Percentiles rank a stretch among this genome's conserved stretches.
These are phyloP conservation scores for Capsicum chinense DNA, from an alignment of 257 asterid genomes.

Conservation along the genomic window DNA sequence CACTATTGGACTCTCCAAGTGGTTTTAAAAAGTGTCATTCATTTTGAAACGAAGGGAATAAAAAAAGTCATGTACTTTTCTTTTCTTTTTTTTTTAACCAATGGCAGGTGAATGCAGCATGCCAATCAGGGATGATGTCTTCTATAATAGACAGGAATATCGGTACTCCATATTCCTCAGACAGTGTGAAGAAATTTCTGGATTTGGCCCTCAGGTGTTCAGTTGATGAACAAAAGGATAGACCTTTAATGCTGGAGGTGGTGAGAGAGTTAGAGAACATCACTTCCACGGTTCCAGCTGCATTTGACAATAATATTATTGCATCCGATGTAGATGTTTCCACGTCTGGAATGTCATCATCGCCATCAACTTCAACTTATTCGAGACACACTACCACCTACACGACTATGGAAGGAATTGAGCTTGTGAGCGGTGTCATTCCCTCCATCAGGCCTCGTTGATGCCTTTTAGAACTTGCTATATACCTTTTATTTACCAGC, in stretches of 20 bases:
- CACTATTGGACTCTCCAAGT: neutral
- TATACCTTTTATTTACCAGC: neutral
- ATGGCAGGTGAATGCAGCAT: slow-evolving; percentile 33
- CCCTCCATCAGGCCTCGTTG: slow-evolving; percentile 42
- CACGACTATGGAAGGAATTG: slow-evolving; percentile 40
- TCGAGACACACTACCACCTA: slow-evolving; percentile 33
- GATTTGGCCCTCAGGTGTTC: slow-evolving; percentile 48
- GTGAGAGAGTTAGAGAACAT: slow-evolving; percentile 44
- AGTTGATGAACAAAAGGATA: slow-evolving; percentile 39
- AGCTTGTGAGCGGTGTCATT: slow-evolving; percentile 46
- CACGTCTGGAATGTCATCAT: slow-evolving; percentile 16
- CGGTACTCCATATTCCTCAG: slow-evolving; percentile 43
- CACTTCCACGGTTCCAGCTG: slow-evolving; percentile 40
- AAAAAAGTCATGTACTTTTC: neutral
- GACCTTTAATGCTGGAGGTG: slow-evolving; percentile 49
- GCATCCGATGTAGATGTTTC: slow-evolving; percentile 26
- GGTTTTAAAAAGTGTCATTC: neutral
- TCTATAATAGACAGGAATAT: slow-evolving; percentile 41
- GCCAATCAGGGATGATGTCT: slow-evolving; percentile 32
- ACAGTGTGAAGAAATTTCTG: slow-evolving; percentile 43
- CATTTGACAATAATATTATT: slow-evolving; percentile 27
- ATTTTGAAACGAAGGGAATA: neutral
- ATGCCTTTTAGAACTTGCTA: neutral
- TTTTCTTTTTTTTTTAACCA: neutral
- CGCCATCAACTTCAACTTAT: slow-evolving; percentile 33